Base-by-base conservation (phyloP, 164 flowering plant species). In the Warburgia ugandensis region DNA sequence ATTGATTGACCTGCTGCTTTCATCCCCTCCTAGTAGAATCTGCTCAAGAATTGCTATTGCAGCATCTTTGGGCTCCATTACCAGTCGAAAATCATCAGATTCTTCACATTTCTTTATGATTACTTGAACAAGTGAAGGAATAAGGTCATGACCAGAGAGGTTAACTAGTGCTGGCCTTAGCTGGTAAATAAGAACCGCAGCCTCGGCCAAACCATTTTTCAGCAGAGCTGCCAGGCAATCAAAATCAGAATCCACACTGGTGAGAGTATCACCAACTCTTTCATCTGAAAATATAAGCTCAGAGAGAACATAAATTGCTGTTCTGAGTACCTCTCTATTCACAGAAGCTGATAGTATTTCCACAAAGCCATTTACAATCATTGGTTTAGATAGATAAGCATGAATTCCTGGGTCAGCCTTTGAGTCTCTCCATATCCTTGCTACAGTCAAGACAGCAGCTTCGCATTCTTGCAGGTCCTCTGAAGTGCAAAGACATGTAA, bases 201-300 rank as follows among this genome's bases (percentile, higher is more conserved):
- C 84, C 68, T 81, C 94, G n/a, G 71, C 67, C 19, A 81, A 66
- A 29, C 94, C 94, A 60, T 81, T 79, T 67, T 70, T 80, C n/a
- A 84, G 65, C 28, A 84, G 58, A 60, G 74, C 53, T 44, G 83
- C 76, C 46, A 84, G 59, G 72, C 81, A 73, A 54, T 75, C 83
- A 50, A 80, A 71, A 60, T 81, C 86, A 40, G 84, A 70, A 49
- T 78, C 83, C 22, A 78, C 75, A 48, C 77, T 74, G 6, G 74
- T 78, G 7, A 84, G 76, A 48, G 63, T 62, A 47, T 77, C 83
- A 16, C 69, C 74, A 50, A 84, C 75, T 26, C 50, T 64, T 60
- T 78, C 80, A 64, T 84, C 81, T 20, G 72, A 61, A 50, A 45
- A 65, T 42, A 76, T 61, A 35, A 84, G 73, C 71, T 78, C 82